Conservation (phyloP, 2,329 filamentous ascomycete genomes). For the Botryotinia convoluta region DNA sequence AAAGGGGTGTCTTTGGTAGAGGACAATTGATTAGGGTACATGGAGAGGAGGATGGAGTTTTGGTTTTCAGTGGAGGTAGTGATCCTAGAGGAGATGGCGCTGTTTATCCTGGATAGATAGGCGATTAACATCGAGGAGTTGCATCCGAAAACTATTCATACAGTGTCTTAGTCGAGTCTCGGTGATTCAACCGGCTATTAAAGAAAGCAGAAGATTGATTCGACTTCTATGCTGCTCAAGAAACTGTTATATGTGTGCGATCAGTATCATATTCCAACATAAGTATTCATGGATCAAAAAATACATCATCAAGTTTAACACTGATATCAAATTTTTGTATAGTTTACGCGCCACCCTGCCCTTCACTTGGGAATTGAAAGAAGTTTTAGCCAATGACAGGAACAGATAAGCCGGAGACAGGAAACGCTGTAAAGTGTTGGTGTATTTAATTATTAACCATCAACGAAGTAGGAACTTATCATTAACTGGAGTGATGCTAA, state of each 20-base stretch:
- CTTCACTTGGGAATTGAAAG: no score
- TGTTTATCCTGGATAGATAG: slow-evolving; percentile 49
- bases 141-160: no score
- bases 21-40: slow-evolving; percentile 83
- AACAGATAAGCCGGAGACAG: no score
- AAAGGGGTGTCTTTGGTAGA: slow-evolving; percentile 72
- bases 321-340: no score
- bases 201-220: neutral
- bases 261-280: neutral
- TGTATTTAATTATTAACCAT: no score
- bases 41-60: slow-evolving; percentile 59
- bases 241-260: neutral
- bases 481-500: neutral
- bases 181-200: no score
- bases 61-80: slow-evolving; percentile 84
- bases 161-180: no score
- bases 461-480: neutral
- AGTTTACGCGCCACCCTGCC: no score
- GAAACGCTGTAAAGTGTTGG: no score
- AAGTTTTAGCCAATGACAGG: no score
- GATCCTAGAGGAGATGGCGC: slow-evolving; percentile 83
- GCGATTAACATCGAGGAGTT: neutral
- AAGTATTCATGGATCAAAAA: neutral
- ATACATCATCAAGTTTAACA: neutral
- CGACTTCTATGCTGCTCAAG: neutral